Percentiles rank a stretch among this genome's conserved stretches.
phyloP scores from a whole-genome alignment of 2,329 filamentous ascomycete genomes.

The Drechslerella stenobrocha region DNA sequence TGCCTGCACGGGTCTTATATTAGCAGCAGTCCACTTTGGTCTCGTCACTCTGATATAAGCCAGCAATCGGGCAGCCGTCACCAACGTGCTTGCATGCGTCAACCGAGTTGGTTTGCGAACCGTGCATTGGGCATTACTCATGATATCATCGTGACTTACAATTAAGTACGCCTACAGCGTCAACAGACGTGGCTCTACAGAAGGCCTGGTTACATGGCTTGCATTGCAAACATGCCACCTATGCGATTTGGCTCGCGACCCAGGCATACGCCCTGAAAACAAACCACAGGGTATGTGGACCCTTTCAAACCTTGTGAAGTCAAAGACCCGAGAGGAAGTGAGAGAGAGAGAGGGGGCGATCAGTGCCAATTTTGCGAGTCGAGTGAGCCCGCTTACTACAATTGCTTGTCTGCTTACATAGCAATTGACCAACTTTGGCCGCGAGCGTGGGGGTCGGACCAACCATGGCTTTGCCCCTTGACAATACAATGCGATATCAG shows the following conservation, averaged over 20 bases:
- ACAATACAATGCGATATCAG: not conserved
- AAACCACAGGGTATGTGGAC: too few species aligned
- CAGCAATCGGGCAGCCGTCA: not conserved
- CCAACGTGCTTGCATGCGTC: not conserved
- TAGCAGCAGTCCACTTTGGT: constrained; percentile 11
- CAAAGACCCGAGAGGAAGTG: too few species aligned
- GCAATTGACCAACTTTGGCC: too few species aligned
- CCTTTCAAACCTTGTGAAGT: too few species aligned
- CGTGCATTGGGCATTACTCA: not conserved
- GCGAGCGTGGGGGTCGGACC: not conserved
- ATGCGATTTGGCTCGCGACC: not conserved
- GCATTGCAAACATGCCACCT: not conserved
- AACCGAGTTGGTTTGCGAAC: not conserved
- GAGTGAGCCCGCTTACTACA: constrained; percentile 2
- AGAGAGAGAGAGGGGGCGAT: too few species aligned
- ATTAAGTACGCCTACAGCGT: constrained; percentile 35
- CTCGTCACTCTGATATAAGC: constrained; percentile 48
- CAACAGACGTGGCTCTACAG: too few species aligned
- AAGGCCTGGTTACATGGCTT: too few species aligned
- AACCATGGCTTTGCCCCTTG: too few species aligned
- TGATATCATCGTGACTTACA: constrained; percentile 47
- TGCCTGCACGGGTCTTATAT: constrained; percentile 3
- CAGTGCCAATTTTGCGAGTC: not conserved
- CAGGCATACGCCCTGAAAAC: too few species aligned
- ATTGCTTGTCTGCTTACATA: constrained; percentile 1